Percentiles rank a stretch among this genome's conserved stretches.
Conservation (phyloP, 83 land plant genomes). For the Thuja plicata region DNA sequence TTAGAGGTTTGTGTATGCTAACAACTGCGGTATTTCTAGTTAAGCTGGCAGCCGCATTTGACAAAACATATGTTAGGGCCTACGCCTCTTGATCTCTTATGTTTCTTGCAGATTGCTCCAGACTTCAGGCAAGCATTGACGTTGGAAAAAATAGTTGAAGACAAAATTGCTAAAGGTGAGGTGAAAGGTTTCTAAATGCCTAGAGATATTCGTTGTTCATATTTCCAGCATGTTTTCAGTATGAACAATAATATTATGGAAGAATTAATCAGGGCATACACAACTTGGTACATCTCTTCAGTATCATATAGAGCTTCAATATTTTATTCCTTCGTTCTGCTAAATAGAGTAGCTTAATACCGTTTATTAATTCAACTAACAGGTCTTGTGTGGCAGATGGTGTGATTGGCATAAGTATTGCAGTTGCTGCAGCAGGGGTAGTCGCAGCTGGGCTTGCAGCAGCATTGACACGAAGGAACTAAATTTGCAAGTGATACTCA, state of each 20-base stretch:
- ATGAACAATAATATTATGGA: not conserved
- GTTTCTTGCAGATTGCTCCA: constrained; percentile 65
- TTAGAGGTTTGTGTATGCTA: constrained; percentile 56
- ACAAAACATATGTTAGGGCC: not conserved
- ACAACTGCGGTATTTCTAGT: not conserved
- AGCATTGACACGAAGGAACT: constrained; percentile 25
- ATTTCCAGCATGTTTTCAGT: not conserved
- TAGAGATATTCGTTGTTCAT: not conserved
- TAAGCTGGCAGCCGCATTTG: not conserved
- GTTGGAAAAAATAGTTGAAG: constrained; percentile 77
- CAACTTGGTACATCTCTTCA: not conserved
- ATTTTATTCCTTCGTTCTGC: not conserved
- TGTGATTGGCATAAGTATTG: constrained; percentile 56
- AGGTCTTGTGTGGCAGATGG: constrained; percentile 35
- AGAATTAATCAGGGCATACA: not conserved
- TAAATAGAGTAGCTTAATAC: not conserved
- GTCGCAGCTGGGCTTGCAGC: constrained; percentile 62
- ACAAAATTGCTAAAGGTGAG: constrained; percentile 81
- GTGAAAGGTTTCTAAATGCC: not conserved
- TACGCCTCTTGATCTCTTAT: not conserved
- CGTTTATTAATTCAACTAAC: constrained; percentile 8
- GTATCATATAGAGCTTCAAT: not conserved
- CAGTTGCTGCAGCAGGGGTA: constrained; percentile 59
- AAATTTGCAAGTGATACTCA: not conserved
- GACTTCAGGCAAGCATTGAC: constrained; percentile 81